Percentiles rank a stretch among this genome's conserved stretches.
These are phyloP conservation scores for Chloranthus sessilifolius DNA, from an alignment of 164 flowering plant species.

Conservation along the genomic window DNA sequence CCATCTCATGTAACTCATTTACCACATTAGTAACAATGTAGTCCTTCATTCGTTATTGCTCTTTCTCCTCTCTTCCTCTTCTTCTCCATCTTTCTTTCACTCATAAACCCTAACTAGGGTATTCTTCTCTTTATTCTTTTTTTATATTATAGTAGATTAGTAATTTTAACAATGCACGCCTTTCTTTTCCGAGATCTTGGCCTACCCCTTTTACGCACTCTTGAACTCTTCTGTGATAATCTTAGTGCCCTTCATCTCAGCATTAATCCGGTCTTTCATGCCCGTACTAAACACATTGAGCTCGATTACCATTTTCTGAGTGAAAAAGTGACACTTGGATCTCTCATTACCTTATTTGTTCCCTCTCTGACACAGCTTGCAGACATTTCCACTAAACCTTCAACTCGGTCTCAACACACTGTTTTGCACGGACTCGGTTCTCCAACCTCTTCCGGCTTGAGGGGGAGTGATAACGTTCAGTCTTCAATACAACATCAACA, in stretches of 20 bases:
- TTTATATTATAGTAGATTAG: too few relatives aligned
- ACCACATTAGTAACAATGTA: too few relatives aligned
- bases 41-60: too few relatives aligned
- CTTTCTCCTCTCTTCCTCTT: too few relatives aligned
- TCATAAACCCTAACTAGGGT: too few relatives aligned
- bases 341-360: neutral
- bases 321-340: neutral
- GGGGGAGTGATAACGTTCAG: neutral
- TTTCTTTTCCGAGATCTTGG: neutral
- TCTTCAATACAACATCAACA: too few relatives aligned
- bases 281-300: neutral
- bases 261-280: constrained; percentile 1
- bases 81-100: too few relatives aligned
- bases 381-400: neutral
- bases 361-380: neutral
- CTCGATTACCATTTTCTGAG: neutral
- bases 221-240: neutral
- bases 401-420: neutral
- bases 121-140: too few relatives aligned
- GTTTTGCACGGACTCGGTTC: neutral
- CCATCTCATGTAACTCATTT: too few relatives aligned
- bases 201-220: neutral
- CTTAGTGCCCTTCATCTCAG: neutral
- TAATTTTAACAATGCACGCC: too few relatives aligned
- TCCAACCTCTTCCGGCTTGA: neutral